Conservation (phyloP, 164 flowering plant genomes). For the Santalum album region DNA sequence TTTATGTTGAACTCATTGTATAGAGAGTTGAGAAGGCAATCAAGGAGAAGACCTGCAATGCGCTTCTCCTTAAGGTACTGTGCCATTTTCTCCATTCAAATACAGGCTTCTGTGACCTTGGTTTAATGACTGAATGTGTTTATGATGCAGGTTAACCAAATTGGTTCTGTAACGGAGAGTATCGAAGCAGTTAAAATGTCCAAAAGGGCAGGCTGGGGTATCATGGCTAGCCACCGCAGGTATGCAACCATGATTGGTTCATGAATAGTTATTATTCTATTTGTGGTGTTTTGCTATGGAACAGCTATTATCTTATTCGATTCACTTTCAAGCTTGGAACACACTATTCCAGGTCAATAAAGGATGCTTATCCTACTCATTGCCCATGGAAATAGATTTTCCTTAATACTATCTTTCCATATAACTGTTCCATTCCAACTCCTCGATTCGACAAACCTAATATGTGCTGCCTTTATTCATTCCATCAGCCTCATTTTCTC, state of each 20-base stretch:
- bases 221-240: constrained; percentile 96
- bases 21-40: constrained; percentile 91
- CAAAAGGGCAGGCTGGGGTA: constrained; percentile 94
- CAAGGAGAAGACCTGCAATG: constrained; percentile 63
- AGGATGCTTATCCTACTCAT: too few relatives aligned
- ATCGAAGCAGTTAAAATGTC: constrained; percentile 95
- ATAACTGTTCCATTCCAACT: too few relatives aligned
- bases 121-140: background rate
- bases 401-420: too few relatives aligned
- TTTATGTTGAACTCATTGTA: background rate
- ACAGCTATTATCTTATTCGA: too few relatives aligned
- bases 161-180: constrained; percentile 90
- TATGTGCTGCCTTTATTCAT: background rate
- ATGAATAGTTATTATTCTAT: background rate
- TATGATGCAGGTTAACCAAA: constrained; percentile 69
- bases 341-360: too few relatives aligned
- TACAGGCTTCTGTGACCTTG: background rate
- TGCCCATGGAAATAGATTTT: too few relatives aligned
- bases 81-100: background rate
- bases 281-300: too few relatives aligned
- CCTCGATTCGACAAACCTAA: too few relatives aligned
- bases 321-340: too few relatives aligned
- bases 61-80: constrained; percentile 72
- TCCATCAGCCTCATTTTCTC: background rate
- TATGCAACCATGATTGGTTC: constrained; percentile 9